Evolutionary conservation across 2,329 filamentous ascomycete genomes (phyloP).

Genomic region (Apiospora sp.): DNA sequence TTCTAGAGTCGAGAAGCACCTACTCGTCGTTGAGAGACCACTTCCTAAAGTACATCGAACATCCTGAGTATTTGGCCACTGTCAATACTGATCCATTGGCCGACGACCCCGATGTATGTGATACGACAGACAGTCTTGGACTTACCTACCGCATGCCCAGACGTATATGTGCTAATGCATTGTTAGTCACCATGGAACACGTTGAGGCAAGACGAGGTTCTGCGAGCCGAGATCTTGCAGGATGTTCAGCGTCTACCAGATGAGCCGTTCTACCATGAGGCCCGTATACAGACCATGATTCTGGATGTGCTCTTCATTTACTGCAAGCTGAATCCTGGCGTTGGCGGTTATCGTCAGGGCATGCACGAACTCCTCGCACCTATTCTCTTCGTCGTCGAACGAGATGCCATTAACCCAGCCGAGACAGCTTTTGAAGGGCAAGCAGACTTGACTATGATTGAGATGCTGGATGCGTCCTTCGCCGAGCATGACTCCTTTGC

Average conservation of each 20-base stretch:
- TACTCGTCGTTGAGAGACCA: slow-evolving; percentile 77
- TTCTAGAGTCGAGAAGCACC: slow-evolving; percentile 74
- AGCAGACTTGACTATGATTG: slow-evolving; percentile 63
- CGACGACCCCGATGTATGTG: slow-evolving; percentile 70
- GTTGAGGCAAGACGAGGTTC: slow-evolving; percentile 82
- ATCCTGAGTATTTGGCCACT: slow-evolving; percentile 79
- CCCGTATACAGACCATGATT: slow-evolving; percentile 79
- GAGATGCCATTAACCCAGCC: slow-evolving; percentile 74
- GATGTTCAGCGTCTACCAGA: slow-evolving; percentile 95
- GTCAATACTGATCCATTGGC: slow-evolving; percentile 83
- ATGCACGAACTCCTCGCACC: slow-evolving; percentile 98
- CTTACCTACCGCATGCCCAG: slow-evolving; percentile 22
- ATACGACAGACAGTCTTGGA: not conserved
- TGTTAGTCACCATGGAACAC: slow-evolving; percentile 88
- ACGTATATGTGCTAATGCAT: slow-evolving; percentile 31
- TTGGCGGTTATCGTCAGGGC: slow-evolving; percentile 93
- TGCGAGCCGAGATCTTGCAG: slow-evolving; percentile 89
- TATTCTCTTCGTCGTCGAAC: slow-evolving; percentile 82
- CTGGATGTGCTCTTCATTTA: slow-evolving; percentile 93
- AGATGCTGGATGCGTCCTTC: slow-evolving; percentile 74
- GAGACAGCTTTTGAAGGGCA: slow-evolving; percentile 43
- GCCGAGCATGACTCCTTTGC: slow-evolving; percentile 92
- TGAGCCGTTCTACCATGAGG: slow-evolving; percentile 86
- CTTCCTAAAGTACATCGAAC: slow-evolving; percentile 82
- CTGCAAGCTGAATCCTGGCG: slow-evolving; percentile 87